Base-by-base conservation (phyloP, 2,329 filamentous ascomycete genomes). In the Nemania sp. region DNA sequence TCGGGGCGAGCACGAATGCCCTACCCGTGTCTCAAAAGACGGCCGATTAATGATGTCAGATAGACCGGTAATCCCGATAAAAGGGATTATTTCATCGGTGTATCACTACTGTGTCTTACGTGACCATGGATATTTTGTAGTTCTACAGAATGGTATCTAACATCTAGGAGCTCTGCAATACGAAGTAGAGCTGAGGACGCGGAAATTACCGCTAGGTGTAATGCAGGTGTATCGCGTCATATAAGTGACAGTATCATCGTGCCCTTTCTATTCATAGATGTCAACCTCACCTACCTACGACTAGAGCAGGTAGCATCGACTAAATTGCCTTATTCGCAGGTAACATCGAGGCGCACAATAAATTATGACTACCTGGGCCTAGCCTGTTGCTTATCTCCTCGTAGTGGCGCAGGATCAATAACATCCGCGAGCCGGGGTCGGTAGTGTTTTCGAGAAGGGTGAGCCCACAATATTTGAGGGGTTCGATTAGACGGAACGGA, bases 211-310 rank as follows among this genome's bases (percentile, higher is more conserved):
- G 54, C 26, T 18, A 55, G 22, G 29, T 51, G 52, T 47, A 35
- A 57, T 51, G 62, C 35, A 64, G 56, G 56, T 51, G 54, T 57
- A 63, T 47, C n/a, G 47, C 55, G 26, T 53, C 52, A 51, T 60
- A 27, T 27, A 64, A 24, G 51, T 54, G 11, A 62, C 38, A n/a
- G 54, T 66, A 29, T 59, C 38, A 68, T 66, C 29, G 29, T 55
- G 53, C 22, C 26, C 41, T 51, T 68, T 68, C 66, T 68, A 68
- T 68, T 68, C 66, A 68, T 68, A 68, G 66, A 59, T 26, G n/a
- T 66, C 26, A 49, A 62, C 62, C 43, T 66, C 57, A 66, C 56
- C 29, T 53, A 66, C 56, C 29, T 55, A 8, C 45, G 15, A 38
- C 29, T 54, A 35, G 53, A 62, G 47, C 20, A 59, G 20, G 62